These are phyloP conservation scores for Aspergillus uvarum DNA, from an alignment of 2,329 filamentous ascomycete species.

Conservation along the genomic window DNA sequence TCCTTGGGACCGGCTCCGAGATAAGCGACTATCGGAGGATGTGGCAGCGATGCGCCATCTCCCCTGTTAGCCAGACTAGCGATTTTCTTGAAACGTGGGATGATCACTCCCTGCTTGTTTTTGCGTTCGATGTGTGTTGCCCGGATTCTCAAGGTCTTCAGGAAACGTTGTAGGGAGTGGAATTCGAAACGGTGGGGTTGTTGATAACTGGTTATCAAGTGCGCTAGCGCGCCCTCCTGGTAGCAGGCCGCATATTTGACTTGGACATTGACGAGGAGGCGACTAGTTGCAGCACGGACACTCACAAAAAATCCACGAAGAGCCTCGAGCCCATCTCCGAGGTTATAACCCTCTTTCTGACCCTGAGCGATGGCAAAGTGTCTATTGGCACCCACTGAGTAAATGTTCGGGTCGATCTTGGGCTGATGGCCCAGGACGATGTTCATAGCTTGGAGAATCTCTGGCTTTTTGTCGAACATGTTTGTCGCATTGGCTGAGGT, in stretches of 20 bases:
- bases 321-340: conserved; percentile 56
- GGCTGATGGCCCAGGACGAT: conserved; percentile 54
- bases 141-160: conserved; percentile 44
- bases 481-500: conserved; percentile 35
- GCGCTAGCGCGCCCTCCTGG: conserved; percentile 44
- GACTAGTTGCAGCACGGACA: conserved; percentile 57
- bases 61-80: conserved; percentile 42
- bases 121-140: conserved; percentile 43
- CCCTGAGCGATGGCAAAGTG: conserved; percentile 47
- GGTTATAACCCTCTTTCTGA: conserved; percentile 34
- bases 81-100: conserved; percentile 48
- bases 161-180: conserved; percentile 21
- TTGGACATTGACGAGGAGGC: conserved; percentile 63
- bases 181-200: too few species aligned
- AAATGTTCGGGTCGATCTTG: conserved; percentile 42
- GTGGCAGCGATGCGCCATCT: conserved; percentile 36
- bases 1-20: conserved; percentile 52
- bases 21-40: conserved; percentile 37
- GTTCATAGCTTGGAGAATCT: conserved; percentile 59
- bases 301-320: conserved; percentile 63
- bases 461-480: conserved; percentile 47
- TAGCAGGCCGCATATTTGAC: conserved; percentile 62
- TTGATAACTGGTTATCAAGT: background rate
- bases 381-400: conserved; percentile 54
- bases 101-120: conserved; percentile 32